Evolutionary conservation across 352 stramenopile genomes (phyloP).

Genomic region (Phytophthora tubulina): DNA sequence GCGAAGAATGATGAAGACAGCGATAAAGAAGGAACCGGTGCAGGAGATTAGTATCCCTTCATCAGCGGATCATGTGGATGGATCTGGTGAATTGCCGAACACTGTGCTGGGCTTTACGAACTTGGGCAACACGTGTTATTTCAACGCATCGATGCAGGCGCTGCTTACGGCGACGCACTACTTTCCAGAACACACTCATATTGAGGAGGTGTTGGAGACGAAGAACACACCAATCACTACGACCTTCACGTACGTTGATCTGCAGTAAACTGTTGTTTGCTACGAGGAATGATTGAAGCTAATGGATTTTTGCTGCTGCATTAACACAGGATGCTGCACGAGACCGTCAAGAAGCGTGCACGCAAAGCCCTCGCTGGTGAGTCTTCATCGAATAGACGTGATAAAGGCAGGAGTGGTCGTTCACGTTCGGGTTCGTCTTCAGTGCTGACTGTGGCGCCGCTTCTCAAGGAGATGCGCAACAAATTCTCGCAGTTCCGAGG

Average conservation of each 20-base stretch:
- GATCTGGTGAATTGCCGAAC: constrained; percentile 27
- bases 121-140: constrained; percentile 96
- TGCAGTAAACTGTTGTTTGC: neutral
- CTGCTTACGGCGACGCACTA: constrained; percentile 91
- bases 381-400: constrained; percentile 20
- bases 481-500: constrained; percentile 95
- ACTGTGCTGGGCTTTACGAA: constrained; percentile 85
- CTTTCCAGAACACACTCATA: constrained; percentile 63
- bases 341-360: constrained; percentile 67
- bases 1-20: constrained; percentile 34
- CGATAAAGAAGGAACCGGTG: constrained; percentile 23
- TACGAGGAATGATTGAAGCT: neutral
- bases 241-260: constrained; percentile 61
- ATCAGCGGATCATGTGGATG: neutral
- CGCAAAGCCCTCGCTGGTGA: constrained; percentile 39
- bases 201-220: constrained; percentile 59
- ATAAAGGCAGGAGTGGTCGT: constrained; percentile 34
- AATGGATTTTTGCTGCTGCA: constrained; percentile 8
- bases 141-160: constrained; percentile 91
- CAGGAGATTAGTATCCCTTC: constrained; percentile 26
- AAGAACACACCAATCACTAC: constrained; percentile 91
- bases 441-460: constrained; percentile 63
- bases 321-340: constrained; percentile 57
- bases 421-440: constrained; percentile 44
- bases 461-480: constrained; percentile 75